Evolutionary conservation across 1,284 basidiomycete genomes (phyloP), one percentile per base, ranked within the genome.

Genomic region (Trichosporon asahii): DNA sequence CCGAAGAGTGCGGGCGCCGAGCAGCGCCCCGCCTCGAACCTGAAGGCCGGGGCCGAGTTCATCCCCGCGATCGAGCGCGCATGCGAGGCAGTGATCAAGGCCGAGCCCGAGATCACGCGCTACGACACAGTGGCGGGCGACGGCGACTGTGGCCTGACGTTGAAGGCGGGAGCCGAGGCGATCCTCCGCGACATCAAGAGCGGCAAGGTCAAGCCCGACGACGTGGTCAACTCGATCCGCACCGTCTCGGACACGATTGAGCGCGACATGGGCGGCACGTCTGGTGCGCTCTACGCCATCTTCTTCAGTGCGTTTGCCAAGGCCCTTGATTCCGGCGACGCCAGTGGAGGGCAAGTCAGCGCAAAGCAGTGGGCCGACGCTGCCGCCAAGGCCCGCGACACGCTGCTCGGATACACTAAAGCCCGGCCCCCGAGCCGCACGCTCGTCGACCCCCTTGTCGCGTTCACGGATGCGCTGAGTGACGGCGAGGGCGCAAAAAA

Each of bases 221-320:
- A 94, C 76, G 85, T 93, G 55, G 86, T 91, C 44, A 85, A 85
- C 57, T 86, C 87, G 63, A 85, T 93, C 68, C 88, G 92, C 46
- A 85, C 86, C 4, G 88, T 95, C 69, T 88, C 93, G 1, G 87
- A 89, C 69, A 73, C 81, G 33, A 79, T 84, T 3, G 93, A 95
- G 83, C 89, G 91, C 75, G 86, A 88, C 66, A 97, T 97, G 94
- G 95, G 93, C 35, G 95, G 95, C 21, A 97, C 94, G 5, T 92
- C 90, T 72, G 95, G 94, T 6, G 95, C 94, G 1, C 84, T 97
- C 31, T 97, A 95, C 81, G 93, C 93, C 9, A 96, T 96, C 74
- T 95, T 96, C 65, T 92, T 93, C 1, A 91, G 93, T 80, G 90
- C 89, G 11, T 84, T 96, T 31, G 87, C 88, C 64, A 77, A 83